Conservation (phyloP, 2,329 filamentous ascomycete species). For the Chalaropsis thielavioides region DNA sequence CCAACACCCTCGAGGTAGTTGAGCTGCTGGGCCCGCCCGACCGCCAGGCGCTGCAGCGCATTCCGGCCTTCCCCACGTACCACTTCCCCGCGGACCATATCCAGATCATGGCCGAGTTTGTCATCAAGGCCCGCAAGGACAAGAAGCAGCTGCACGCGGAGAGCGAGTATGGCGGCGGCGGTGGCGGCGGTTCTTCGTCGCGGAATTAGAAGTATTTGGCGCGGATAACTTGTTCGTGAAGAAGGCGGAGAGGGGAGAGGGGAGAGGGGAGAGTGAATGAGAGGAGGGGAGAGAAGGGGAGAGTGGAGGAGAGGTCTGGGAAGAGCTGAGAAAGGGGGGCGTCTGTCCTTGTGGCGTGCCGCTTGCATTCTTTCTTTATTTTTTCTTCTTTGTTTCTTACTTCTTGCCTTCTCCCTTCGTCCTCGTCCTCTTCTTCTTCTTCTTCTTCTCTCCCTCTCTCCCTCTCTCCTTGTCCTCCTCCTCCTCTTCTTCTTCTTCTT, state of each 20-base stretch:
- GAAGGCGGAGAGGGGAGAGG: background rate
- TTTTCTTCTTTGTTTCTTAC: background rate
- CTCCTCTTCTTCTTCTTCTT: background rate
- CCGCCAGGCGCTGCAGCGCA: conserved; percentile 65
- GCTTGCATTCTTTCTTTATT: too few relatives aligned
- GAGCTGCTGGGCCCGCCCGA: conserved; percentile 78
- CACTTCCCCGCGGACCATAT: conserved; percentile 91
- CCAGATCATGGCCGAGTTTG: conserved; percentile 76
- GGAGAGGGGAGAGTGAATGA: background rate
- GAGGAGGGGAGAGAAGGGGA: background rate
- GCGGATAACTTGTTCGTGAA: background rate
- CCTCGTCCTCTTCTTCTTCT: too few relatives aligned
- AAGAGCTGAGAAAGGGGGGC: background rate
- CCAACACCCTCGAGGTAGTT: conserved; percentile 72
- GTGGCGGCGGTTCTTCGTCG: conserved; percentile 15
- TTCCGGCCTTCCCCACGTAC: conserved; percentile 85
- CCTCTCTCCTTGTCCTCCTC: background rate
- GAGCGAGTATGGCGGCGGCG: conserved; percentile 41
- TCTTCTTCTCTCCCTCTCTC: background rate
- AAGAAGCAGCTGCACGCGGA: conserved; percentile 49
- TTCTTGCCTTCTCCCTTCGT: too few relatives aligned
- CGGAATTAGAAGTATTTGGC: background rate
- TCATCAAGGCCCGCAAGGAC: conserved; percentile 76
- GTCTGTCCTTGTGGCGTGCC: background rate
- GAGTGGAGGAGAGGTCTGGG: background rate